Evolutionary conservation across 441 rosid species (phyloP).

Genomic region (Arabidopsis hybrid): DNA sequence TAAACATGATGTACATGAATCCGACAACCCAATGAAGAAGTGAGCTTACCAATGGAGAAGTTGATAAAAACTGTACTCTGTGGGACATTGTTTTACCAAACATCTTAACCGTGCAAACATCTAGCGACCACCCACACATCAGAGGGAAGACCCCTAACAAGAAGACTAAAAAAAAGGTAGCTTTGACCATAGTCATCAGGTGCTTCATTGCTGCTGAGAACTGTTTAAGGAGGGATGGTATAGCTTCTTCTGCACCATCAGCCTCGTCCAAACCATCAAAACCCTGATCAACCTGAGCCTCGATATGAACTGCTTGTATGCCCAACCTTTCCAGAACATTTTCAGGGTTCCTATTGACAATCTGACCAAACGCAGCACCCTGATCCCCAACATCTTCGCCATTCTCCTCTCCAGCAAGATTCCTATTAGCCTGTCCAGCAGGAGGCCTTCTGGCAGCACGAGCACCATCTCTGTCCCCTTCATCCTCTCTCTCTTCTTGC

Average conservation of each 20-base stretch:
- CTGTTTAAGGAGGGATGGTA: constrained; percentile 93
- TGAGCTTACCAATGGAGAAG: constrained; percentile 96
- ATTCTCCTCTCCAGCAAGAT: constrained; percentile 80
- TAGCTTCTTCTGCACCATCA: constrained; percentile 98
- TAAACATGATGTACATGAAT: constrained; percentile 94
- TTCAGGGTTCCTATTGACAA: constrained; percentile 86
- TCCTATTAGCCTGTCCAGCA: constrained; percentile 76
- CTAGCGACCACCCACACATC: constrained; percentile 99
- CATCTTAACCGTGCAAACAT: constrained; percentile 94
- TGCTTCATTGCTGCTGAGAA: constrained; percentile 97
- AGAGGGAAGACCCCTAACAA: constrained; percentile 99
- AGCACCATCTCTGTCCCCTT: constrained; percentile 89
- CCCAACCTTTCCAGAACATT: constrained; percentile 97
- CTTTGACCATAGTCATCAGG: constrained; percentile 98
- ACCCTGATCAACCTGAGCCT: constrained; percentile 99
- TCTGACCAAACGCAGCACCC: constrained; percentile 84
- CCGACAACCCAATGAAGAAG: constrained; percentile 98
- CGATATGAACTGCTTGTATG: constrained; percentile 98
- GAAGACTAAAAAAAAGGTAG: constrained; percentile 91
- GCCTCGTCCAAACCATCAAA: constrained; percentile 98
- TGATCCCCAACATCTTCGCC: constrained; percentile 83
- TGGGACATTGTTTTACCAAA: constrained; percentile 95
- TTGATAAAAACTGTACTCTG: constrained; percentile 80
- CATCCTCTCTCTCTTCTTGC: constrained; percentile 96
- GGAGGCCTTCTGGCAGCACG: constrained; percentile 78